These are phyloP conservation scores for Juncus effusus DNA, from an alignment of 176 grass and related monocot genomes.

Conservation along the genomic window DNA sequence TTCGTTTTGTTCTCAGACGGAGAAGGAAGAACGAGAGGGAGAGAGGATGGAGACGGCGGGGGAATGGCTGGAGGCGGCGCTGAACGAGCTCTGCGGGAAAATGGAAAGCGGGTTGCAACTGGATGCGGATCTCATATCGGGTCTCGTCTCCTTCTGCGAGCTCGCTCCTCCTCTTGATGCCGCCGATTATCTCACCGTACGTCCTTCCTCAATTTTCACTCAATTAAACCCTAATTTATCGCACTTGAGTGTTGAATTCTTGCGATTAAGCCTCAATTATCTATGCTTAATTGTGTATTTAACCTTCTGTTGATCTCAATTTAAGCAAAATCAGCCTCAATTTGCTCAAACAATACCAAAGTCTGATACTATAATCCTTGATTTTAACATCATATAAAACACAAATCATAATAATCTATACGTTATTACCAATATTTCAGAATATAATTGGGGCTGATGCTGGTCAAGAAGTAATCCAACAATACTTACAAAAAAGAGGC, in stretches of 20 bases:
- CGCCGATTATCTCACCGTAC: conserved; percentile 77
- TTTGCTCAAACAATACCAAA: too few species aligned
- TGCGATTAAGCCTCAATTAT: too few species aligned
- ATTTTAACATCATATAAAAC: too few species aligned
- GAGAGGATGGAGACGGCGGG: conserved; percentile 54
- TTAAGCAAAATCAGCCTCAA: too few species aligned
- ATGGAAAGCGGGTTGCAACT: conserved; percentile 47
- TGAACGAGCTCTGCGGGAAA: conserved; percentile 45
- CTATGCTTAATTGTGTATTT: neutral
- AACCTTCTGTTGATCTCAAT: neutral
- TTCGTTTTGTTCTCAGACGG: neutral
- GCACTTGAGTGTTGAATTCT: too few species aligned
- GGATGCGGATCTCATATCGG: conserved; percentile 76
- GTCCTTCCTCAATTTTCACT: conserved; percentile 15
- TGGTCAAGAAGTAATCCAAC: conserved; percentile 61
- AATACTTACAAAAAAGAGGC: conserved; percentile 76
- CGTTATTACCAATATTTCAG: conserved; percentile 30
- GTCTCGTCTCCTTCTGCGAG: conserved; percentile 96
- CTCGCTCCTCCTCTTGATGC: conserved; percentile 80
- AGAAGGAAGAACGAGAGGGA: conserved; percentile 23
- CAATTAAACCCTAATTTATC: too few species aligned
- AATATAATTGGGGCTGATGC: conserved; percentile 86
- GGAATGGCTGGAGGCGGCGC: conserved; percentile 62
- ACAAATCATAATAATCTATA: too few species aligned
- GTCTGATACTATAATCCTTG: too few species aligned